Percentiles rank a stretch among this genome's conserved stretches.
phyloP scores from a whole-genome alignment of 129 eudicot genomes.

The Lactuca sativa region DNA sequence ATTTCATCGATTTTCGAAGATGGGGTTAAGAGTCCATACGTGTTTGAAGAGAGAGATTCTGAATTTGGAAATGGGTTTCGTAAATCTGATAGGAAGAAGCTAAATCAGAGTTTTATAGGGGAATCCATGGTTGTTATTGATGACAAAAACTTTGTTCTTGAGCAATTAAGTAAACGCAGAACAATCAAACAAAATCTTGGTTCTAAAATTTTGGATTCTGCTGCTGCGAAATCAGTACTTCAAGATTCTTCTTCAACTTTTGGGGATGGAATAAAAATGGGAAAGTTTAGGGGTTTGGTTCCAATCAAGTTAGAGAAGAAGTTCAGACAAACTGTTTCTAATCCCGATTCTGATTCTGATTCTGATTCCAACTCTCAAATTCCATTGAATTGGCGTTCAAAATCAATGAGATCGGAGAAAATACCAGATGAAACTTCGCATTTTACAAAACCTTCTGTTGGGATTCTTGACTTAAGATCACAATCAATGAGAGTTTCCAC shows the following conservation, averaged over 20 bases:
- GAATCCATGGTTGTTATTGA: constrained; percentile 49
- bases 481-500: constrained; percentile 29
- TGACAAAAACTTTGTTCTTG: constrained; percentile 38
- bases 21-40: constrained; percentile 51
- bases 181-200: constrained; percentile 38
- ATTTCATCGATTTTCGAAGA: constrained; percentile 66
- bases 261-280: constrained; percentile 22
- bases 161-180: constrained; percentile 24
- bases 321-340: constrained; percentile 45
- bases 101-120: constrained; percentile 25
- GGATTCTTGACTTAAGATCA: constrained; percentile 37
- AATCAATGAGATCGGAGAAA: constrained; percentile 50
- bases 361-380: constrained; percentile 25
- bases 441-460: constrained; percentile 42
- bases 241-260: constrained; percentile 25
- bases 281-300: constrained; percentile 47
- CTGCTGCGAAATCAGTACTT: constrained; percentile 28
- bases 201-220: constrained; percentile 41
- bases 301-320: constrained; percentile 66
- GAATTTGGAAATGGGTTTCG: constrained; percentile 27
- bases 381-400: constrained; percentile 40
- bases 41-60: constrained; percentile 43
- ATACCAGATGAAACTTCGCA: constrained; percentile 21
- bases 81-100: constrained; percentile 32
- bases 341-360: constrained; percentile 26